Percentiles rank a stretch among this genome's conserved stretches.
Conservation (phyloP, 176 grass and related monocot genomes). For the Lolium multiflorum region DNA sequence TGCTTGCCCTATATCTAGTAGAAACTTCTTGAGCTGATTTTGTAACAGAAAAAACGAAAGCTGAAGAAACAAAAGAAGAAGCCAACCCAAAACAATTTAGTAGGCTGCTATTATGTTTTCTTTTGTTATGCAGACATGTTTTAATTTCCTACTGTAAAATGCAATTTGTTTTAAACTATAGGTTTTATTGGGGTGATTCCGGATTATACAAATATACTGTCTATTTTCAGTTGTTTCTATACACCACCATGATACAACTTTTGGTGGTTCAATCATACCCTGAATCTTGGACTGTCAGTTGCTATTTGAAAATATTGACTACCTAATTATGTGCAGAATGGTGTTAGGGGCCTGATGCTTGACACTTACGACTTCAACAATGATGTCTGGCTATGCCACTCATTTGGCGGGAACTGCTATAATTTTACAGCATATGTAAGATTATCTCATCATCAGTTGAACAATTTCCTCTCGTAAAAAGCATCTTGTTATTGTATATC, state of each 20-base stretch:
- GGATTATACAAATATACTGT: not conserved
- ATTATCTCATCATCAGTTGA: slow-evolving; percentile 15
- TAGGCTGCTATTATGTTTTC: not conserved
- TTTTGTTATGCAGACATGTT: not conserved
- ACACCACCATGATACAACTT: not conserved
- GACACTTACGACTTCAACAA: slow-evolving; percentile 93
- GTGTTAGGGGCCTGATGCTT: slow-evolving; percentile 89
- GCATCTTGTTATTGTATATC: slow-evolving; percentile 16
- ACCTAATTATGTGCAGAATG: slow-evolving; percentile 69
- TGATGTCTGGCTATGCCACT: slow-evolving; percentile 94
- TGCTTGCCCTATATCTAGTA: not conserved
- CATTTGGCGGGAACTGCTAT: slow-evolving; percentile 61
- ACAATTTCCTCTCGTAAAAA: not conserved
- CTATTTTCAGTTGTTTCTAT: not conserved
- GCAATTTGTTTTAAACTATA: slow-evolving; percentile 21
- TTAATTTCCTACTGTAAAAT: not conserved
- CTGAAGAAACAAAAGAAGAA: slow-evolving; percentile 10
- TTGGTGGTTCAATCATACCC: not conserved
- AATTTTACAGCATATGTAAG: slow-evolving; percentile 86
- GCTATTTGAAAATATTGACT: slow-evolving; percentile 10
- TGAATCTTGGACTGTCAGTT: not conserved
- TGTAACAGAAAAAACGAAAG: not conserved
- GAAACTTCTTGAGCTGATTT: not conserved
- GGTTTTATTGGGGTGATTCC: not conserved
- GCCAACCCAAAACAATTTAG: not conserved